Base-by-base conservation (phyloP, 192 early-diverging fungal species). In the Jimgerdemannia flammicorona region DNA sequence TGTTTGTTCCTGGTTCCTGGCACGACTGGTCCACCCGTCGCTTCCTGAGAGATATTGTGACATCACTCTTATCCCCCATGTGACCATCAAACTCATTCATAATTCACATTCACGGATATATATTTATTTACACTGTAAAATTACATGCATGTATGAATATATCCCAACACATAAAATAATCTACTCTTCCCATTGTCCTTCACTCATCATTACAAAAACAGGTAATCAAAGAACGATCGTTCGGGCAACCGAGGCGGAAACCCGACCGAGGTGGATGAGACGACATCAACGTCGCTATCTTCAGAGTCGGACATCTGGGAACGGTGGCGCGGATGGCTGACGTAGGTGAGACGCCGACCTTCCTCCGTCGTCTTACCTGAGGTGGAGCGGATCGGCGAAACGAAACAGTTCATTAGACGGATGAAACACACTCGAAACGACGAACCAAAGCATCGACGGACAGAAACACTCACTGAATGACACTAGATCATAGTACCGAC, bases 401-500 rank as follows among this genome's bases (percentile, higher is more conserved):
- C 29, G 29, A 29, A 29, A 29, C 29, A 29, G 29, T 29, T 29
- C 29, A 64, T 29, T 66, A 9, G 39, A 72, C 39, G 20, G 19
- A 18, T 29, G 29, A 29, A 29, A 29, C 71, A 72, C 71, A 43
- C 9, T 64, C 14, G 14, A 59, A 14, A 59, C 8, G 8, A 59
- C 14, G 49, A 14, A 59, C 14, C 14, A 59, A 59, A 59, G 6
- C 49, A 59, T 59, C 8, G 49, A 59, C 14, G 8, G 14, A 59
- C 8, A 2, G 49, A 59, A 59, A 59, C 49, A 81, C 87, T 85
- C 80, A 86, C 87, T 87, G 65, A 88, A 83, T 0, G 87, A 86
- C 20, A 77, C 70, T 4, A 86, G 74, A 6, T 76, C 75, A 63
- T 87, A 85, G 72, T 85, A 87, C 8, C 77, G 54, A 68, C 79